Conservation (phyloP, 140 eudicot genomes). For the Bidens hawaiensis region DNA sequence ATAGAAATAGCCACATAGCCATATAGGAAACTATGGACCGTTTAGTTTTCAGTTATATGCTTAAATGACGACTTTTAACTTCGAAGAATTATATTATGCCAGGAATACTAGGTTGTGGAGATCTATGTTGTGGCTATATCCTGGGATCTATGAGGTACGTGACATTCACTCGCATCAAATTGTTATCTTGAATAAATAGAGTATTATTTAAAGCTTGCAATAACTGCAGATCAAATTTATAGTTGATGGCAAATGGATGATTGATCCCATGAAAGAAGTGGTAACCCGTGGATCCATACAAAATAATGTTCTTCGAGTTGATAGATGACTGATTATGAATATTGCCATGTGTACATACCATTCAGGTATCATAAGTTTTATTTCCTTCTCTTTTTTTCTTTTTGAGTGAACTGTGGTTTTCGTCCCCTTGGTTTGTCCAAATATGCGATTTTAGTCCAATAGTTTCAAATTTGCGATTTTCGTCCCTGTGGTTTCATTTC, state of each 20-base stretch:
- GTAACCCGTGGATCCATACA: slow-evolving; percentile 43
- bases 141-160: slow-evolving; percentile 85
- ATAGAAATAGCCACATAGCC: too few relatives aligned
- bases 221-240: slow-evolving; percentile 74
- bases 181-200: neutral
- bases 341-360: slow-evolving; percentile 23
- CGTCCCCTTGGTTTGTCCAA: too few relatives aligned
- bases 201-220: neutral
- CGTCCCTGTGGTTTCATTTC: too few relatives aligned
- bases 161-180: neutral
- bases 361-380: slow-evolving; percentile 15
- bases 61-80: neutral
- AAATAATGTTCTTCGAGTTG: slow-evolving; percentile 82
- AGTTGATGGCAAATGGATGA: slow-evolving; percentile 80
- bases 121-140: slow-evolving; percentile 80
- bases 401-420: too few relatives aligned
- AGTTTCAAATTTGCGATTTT: too few relatives aligned
- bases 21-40: too few relatives aligned
- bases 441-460: too few relatives aligned
- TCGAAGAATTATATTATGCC: neutral
- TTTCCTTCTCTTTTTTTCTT: neutral
- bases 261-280: slow-evolving; percentile 80
- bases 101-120: slow-evolving; percentile 68
- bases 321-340: slow-evolving; percentile 39
- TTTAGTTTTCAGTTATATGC: neutral